Conservation (phyloP, 1,284 basidiomycete species). For the Apiotrichum domesticum region DNA sequence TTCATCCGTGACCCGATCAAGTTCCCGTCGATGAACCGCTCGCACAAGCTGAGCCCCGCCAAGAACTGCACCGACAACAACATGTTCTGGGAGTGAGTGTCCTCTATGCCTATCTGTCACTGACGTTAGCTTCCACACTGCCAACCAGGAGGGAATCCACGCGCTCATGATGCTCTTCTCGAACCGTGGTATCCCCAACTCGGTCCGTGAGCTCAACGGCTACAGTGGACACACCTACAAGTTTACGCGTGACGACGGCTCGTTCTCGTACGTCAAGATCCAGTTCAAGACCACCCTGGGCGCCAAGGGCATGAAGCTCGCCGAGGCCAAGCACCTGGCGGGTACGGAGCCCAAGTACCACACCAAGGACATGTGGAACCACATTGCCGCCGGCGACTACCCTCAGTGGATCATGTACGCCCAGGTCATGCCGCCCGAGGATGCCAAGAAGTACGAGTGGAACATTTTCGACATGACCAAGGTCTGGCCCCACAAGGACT, state of each 20-base stretch:
- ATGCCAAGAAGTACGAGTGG: slow-evolving; percentile 57
- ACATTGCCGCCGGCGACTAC: slow-evolving; percentile 56
- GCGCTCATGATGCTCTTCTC: slow-evolving; percentile 76
- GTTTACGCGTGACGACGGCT: slow-evolving; percentile 51
- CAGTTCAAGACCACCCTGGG: slow-evolving; percentile 74
- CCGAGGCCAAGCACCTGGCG: slow-evolving; percentile 36
- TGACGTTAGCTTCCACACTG: slow-evolving; percentile 44
- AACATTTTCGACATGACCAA: slow-evolving; percentile 74
- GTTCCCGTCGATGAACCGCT: slow-evolving; percentile 75
- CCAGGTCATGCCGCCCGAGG: slow-evolving; percentile 62
- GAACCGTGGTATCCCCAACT: slow-evolving; percentile 71
- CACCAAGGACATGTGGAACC: slow-evolving; percentile 66
- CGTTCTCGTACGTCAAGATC: slow-evolving; percentile 74
- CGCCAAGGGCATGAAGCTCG: slow-evolving; percentile 56
- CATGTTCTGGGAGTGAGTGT: slow-evolving; percentile 64
- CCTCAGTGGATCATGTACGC: slow-evolving; percentile 72
- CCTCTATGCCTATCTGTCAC: slow-evolving; percentile 2
- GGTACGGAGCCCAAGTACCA: slow-evolving; percentile 57
- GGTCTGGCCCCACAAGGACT: slow-evolving; percentile 69
- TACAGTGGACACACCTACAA: slow-evolving; percentile 52
- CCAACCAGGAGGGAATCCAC: slow-evolving; percentile 57
- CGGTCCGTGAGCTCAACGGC: slow-evolving; percentile 76
- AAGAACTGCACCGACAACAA: slow-evolving; percentile 50
- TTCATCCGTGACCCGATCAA: slow-evolving; percentile 77
- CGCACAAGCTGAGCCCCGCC: slow-evolving; percentile 59